phyloP scores from a whole-genome alignment of 768 basidiomycete species.

The Lactarius akahatsu region DNA sequence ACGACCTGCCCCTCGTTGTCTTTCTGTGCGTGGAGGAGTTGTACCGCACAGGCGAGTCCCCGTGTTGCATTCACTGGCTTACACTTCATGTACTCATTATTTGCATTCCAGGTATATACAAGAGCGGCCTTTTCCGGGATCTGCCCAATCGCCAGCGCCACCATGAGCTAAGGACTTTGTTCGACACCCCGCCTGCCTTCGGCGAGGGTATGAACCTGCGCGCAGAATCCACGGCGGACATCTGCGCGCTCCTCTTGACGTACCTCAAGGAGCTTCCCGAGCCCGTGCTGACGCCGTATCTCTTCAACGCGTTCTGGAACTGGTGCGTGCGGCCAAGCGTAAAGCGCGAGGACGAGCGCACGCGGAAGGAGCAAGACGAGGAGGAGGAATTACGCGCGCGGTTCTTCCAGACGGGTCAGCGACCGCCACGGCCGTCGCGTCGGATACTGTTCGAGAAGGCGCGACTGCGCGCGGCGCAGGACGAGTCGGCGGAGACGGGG shows the following conservation, averaged over 20 bases:
- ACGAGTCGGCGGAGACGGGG: conserved; percentile 31
- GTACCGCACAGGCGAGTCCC: conserved; percentile 42
- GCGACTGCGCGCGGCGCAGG: conserved; percentile 4
- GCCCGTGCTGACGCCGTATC: conserved; percentile 44
- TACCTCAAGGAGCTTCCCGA: conserved; percentile 49
- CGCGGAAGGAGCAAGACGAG: conserved; percentile 35
- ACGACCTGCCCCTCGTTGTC: conserved; percentile 42
- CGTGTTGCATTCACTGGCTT: neutral
- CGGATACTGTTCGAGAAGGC: conserved; percentile 20
- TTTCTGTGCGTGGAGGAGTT: conserved; percentile 47
- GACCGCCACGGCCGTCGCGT: conserved; percentile 21
- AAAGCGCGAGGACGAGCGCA: conserved; percentile 36
- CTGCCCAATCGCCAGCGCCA: conserved; percentile 44
- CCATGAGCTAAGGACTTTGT: conserved; percentile 40
- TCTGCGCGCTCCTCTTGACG: conserved; percentile 47
- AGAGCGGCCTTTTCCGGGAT: conserved; percentile 44
- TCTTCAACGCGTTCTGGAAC: conserved; percentile 45
- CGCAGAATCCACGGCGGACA: conserved; percentile 39
- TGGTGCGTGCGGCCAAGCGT: conserved; percentile 47
- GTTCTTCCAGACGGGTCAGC: conserved; percentile 34
- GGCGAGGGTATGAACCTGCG: conserved; percentile 32
- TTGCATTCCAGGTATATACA: conserved; percentile 41
- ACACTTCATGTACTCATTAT: conserved; percentile 1
- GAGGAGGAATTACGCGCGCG: conserved; percentile 36
- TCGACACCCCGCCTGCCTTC: conserved; percentile 37